phyloP scores from a whole-genome alignment of 345 rosid genomes.

The Populus ilicifolia region DNA sequence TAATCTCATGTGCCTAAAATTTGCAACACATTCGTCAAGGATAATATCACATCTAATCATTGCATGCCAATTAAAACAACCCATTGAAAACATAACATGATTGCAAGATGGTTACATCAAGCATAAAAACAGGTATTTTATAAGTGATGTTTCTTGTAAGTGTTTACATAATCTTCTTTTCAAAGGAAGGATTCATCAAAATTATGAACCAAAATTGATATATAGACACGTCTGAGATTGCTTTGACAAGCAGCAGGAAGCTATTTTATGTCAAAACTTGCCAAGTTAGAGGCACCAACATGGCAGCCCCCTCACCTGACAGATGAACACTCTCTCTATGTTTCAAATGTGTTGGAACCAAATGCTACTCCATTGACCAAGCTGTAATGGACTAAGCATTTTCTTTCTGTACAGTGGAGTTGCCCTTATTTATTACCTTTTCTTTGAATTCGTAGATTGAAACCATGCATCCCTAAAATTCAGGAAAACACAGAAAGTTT shows the following conservation, averaged over 20 bases:
- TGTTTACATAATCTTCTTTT: too few species aligned
- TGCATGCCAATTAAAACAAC: constrained; percentile 6
- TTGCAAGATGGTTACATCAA: background rate
- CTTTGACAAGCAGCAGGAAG: background rate
- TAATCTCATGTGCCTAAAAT: background rate
- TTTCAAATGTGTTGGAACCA: constrained; percentile 1
- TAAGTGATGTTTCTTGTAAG: too few species aligned
- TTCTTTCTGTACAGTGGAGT: background rate
- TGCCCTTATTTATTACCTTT: background rate
- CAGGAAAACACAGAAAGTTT: too few species aligned
- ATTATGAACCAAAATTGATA: too few species aligned
- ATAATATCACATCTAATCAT: background rate
- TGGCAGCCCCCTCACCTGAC: constrained; percentile 6
- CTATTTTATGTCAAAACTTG: constrained; percentile 10
- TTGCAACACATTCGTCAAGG: background rate
- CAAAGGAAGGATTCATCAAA: too few species aligned
- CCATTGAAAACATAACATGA: background rate
- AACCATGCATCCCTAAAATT: background rate
- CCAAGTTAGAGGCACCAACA: background rate
- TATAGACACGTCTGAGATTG: too few species aligned
- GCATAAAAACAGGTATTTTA: background rate
- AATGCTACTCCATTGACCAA: background rate
- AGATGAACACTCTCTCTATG: background rate
- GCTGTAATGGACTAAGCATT: background rate
- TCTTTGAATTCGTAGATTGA: background rate